These are phyloP conservation scores for Lachancea meyersii DNA, from an alignment of 805 yeast species.

Conservation along the genomic window DNA sequence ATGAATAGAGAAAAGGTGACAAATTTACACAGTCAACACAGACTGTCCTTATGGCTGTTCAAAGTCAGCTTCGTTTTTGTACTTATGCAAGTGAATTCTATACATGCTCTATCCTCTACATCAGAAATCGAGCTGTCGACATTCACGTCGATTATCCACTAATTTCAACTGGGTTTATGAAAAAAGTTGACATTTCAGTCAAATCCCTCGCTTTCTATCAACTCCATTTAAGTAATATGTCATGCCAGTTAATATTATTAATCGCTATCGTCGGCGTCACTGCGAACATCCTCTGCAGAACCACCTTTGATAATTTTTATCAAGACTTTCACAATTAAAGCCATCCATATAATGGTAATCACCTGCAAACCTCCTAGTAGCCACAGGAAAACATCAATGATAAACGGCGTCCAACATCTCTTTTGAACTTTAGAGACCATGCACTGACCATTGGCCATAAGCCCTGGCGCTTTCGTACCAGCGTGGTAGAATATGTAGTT, in stretches of 20 bases:
- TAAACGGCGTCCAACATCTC: conserved; percentile 45
- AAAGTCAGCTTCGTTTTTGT: not conserved
- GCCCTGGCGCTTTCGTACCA: conserved; percentile 37
- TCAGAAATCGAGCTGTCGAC: not conserved
- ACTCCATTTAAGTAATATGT: not conserved
- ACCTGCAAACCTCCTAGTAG: conserved; percentile 63
- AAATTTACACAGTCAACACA: too few species aligned
- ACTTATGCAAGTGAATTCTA: conserved; percentile 3
- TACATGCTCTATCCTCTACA: not conserved
- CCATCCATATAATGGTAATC: conserved; percentile 67
- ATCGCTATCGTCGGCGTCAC: conserved; percentile 62
- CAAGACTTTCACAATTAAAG: conserved; percentile 64
- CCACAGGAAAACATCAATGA: conserved; percentile 42
- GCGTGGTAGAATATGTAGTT: conserved; percentile 61
- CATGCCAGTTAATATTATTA: not conserved
- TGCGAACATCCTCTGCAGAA: conserved; percentile 81
- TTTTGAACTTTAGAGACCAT: conserved; percentile 27
- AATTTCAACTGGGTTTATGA: too few species aligned
- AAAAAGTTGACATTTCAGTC: too few species aligned
- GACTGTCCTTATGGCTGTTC: not conserved
- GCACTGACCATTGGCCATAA: conserved; percentile 46
- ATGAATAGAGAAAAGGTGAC: too few species aligned
- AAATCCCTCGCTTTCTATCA: not conserved
- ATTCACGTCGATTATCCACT: not conserved
- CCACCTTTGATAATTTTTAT: conserved; percentile 53